Base-by-base conservation (phyloP, 257 asterid species). In the Salvia splendens region DNA sequence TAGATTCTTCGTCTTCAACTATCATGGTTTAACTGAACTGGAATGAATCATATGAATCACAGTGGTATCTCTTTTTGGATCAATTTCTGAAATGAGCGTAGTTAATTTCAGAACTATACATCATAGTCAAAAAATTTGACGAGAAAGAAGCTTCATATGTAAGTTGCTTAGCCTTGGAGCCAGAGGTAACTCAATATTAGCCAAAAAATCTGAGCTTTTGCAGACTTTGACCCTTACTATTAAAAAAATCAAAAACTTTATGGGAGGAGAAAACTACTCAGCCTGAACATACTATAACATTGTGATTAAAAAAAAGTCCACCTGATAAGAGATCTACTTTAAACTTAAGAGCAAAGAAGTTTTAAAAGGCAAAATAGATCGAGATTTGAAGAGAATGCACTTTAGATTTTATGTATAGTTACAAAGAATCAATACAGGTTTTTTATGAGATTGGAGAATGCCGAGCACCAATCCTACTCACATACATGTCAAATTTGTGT, bases 61-160 rank as follows among this genome's bases (percentile, higher is more conserved):
- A 71, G 35, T 51, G 77, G 65, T 64, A 66, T 28, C 53, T 41
- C 46, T 38, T 60, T 77, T 32, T 47, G 43, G 47, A 56, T 61
- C 33, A 24, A 24, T 59, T 62, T 33, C 1, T 48, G 49, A 28
- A 64, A n/a, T 43, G 8, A 59, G 32, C 36, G 47, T 52, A 40
- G 32, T 51, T 28, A 33, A 15, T 51, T 47, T 43, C 8, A 24
- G 33, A 51, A 10, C 33, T 30, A 60, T 58, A 47, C 55, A 61
- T 46, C 8, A 12, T 64, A 11, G 59, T 14, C 8, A 17, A 11
- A 47, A 40, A 33, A 35, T 4, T 5, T 50, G 56, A 58, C 3
- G 35, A 38, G n/a, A 59, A 8, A n/a, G 35, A 40, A 16, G 35
- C 6, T 12, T 60, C 1, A 15, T 1, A 17, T 20, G 10, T 40